Evolutionary conservation across 2,329 filamentous ascomycete genomes (phyloP).

Genomic region (Penicillium capsulatum): DNA sequence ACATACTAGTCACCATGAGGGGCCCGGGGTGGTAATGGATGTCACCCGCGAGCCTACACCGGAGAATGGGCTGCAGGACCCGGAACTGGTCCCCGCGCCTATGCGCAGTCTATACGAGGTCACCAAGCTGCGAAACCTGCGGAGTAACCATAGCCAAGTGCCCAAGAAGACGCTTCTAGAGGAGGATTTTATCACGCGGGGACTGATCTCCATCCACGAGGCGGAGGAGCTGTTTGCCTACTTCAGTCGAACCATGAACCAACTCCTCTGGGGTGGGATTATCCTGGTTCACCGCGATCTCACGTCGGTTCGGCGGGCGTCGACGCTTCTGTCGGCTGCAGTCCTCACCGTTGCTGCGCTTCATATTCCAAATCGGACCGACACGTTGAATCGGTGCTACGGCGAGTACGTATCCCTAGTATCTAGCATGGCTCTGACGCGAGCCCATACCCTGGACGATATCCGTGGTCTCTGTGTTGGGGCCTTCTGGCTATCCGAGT

Average conservation of each 20-base stretch:
- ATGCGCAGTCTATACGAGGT: conserved; percentile 55
- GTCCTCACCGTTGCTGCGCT: conserved; percentile 57
- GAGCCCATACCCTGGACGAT: conserved; percentile 55
- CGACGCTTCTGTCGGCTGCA: conserved; percentile 53
- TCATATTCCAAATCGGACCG: conserved; percentile 53
- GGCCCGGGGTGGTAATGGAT: conserved; percentile 34
- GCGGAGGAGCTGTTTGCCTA: conserved; percentile 51
- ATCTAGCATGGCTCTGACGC: conserved; percentile 55
- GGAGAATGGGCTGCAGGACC: conserved; percentile 40
- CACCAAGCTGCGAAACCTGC: conserved; percentile 46
- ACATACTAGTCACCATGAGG: conserved; percentile 24
- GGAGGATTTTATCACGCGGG: conserved; percentile 51
- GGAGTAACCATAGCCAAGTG: conserved; percentile 37
- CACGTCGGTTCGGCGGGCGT: conserved; percentile 52
- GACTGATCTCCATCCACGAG: conserved; percentile 45
- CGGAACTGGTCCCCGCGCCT: conserved; percentile 46
- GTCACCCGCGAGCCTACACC: conserved; percentile 47
- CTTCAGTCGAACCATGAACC: conserved; percentile 50
- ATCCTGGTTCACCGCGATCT: conserved; percentile 50
- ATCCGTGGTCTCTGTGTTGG: conserved; percentile 58
- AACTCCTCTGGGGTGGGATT: conserved; percentile 51
- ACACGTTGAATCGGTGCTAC: conserved; percentile 53
- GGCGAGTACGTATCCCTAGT: conserved; percentile 56
- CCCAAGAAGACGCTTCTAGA: conserved; percentile 39
- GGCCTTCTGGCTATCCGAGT: conserved; percentile 60